Evolutionary conservation across 495 filamentous ascomycete genomes (phyloP), one percentile per base, ranked within the genome.

Genomic region (Penicillium steckii): DNA sequence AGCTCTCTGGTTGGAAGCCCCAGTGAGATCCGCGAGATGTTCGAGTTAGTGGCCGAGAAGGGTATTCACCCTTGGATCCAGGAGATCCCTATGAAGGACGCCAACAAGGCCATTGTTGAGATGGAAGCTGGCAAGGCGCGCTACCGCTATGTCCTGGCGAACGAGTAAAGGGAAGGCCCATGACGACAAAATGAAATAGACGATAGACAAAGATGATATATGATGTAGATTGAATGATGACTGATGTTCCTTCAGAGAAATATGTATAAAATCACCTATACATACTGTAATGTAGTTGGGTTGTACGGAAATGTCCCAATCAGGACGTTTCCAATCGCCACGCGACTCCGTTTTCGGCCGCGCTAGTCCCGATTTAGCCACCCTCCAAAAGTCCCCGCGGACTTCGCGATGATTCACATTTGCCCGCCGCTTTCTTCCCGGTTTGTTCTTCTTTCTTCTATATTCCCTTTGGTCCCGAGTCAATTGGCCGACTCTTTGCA

Each of bases 1-100:
- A 90, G 90, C 8, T 85, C 80, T n/a, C 53, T 80, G 26, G 89
- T 93, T 46, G 90, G 90, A 2, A 74, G 80, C 21, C 89, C 89
- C 1, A 56, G 57, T 19, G 86, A 94, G 65, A 92, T 94, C 57
- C 72, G 81, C 38, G 86, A 91, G 65, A 95, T 97, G 90, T 66
- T 96, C 59, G 59, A 86, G 43, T 76, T 96, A 50, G 90, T 86
- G 10, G 87, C 71, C 0, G 79, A 88, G 48, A 86, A 91, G 71
- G 77, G 77, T 0, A 70, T 95, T 47, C 80, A 85, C 63, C 77
- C 87, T 0, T 92, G 87, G 87, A 73, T 94, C 12, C 65, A 90
- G 65, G 75, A 80, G 68, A 73, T 85, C 44, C 80, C 84, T 6
- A 78, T 96, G 82, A 86, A 81, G 70, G 82, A 91, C 9, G 87